A percentile compares a stretch with the other conserved stretches of the same genome.
Conservation (phyloP, 2,329 filamentous ascomycete genomes). For the Ustilaginoidea virens region DNA sequence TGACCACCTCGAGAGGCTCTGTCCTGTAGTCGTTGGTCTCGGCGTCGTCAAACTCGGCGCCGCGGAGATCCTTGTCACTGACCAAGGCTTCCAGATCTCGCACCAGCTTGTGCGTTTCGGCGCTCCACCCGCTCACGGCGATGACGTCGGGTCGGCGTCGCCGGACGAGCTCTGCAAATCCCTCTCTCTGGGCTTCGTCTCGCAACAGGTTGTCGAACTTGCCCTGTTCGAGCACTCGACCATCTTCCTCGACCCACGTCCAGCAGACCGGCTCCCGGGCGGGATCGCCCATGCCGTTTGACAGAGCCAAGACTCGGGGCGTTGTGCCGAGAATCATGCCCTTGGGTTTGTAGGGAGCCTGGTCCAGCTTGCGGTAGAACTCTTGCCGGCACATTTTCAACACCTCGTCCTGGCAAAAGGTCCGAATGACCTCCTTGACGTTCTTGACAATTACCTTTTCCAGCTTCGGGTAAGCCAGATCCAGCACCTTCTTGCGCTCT, state of each 20-base stretch:
- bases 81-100: constrained; percentile 70
- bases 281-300: constrained; percentile 65
- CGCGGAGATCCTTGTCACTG: constrained; percentile 59
- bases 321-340: constrained; percentile 79
- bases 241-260: constrained; percentile 89
- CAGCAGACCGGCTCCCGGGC: constrained; percentile 70
- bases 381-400: constrained; percentile 79
- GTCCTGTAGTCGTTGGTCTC: constrained; percentile 62
- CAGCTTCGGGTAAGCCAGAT: constrained; percentile 66
- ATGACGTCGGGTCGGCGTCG: constrained; percentile 79
- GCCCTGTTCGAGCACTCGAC: constrained; percentile 75
- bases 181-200: constrained; percentile 50
- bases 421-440: constrained; percentile 86
- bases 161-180: constrained; percentile 65
- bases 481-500: constrained; percentile 70
- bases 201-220: constrained; percentile 66
- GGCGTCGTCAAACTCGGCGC: constrained; percentile 65
- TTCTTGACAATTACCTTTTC: constrained; percentile 76
- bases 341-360: constrained; percentile 90
- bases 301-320: constrained; percentile 74
- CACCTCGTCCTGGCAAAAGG: constrained; percentile 85
- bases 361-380: constrained; percentile 79
- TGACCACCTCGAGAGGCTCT: constrained; percentile 72
- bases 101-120: constrained; percentile 72
- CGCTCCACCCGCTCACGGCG: constrained; percentile 74